Evolutionary conservation across 352 stramenopile species (phyloP).

Genomic region (Aphanomyces euteiches): DNA sequence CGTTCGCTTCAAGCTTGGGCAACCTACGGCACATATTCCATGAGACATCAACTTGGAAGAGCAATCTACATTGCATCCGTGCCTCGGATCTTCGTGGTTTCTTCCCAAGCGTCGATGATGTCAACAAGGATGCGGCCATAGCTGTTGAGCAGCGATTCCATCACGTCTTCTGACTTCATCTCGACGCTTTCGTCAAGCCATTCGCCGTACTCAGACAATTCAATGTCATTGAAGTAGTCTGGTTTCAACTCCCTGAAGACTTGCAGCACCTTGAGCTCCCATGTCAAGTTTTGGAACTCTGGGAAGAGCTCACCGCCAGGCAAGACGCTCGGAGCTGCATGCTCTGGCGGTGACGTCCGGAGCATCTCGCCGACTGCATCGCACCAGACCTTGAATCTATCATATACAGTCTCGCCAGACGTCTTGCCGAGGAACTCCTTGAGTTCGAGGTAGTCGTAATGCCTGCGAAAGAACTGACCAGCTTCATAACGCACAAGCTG

Average conservation of each 20-base stretch:
- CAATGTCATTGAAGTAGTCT: slow-evolving; percentile 33
- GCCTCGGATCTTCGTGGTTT: slow-evolving; percentile 41
- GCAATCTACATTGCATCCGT: slow-evolving; percentile 38
- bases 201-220: slow-evolving; percentile 38
- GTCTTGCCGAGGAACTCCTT: not conserved
- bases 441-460: slow-evolving; percentile 25
- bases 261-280: slow-evolving; percentile 48
- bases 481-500: slow-evolving; percentile 26
- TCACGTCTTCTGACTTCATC: slow-evolving; percentile 44
- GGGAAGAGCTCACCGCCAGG: slow-evolving; percentile 45
- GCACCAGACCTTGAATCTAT: slow-evolving; percentile 25
- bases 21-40: slow-evolving; percentile 30
- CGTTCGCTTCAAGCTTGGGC: slow-evolving; percentile 45
- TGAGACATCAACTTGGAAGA: not conserved
- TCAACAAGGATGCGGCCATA: slow-evolving; percentile 49
- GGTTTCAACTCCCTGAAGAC: slow-evolving; percentile 52
- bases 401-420: not conserved
- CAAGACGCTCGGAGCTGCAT: slow-evolving; percentile 44
- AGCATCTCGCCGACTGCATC: slow-evolving; percentile 32
- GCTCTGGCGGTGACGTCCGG: slow-evolving; percentile 36
- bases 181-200: slow-evolving; percentile 58
- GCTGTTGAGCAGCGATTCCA: slow-evolving; percentile 43
- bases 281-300: slow-evolving; percentile 41
- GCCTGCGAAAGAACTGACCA: slow-evolving; percentile 26
- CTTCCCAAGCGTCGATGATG: slow-evolving; percentile 65